A percentile compares a stretch with the other conserved stretches of the same genome.
phyloP scores from a whole-genome alignment of 2,329 filamentous ascomycete genomes.

The Alternaria triticimaculans region DNA sequence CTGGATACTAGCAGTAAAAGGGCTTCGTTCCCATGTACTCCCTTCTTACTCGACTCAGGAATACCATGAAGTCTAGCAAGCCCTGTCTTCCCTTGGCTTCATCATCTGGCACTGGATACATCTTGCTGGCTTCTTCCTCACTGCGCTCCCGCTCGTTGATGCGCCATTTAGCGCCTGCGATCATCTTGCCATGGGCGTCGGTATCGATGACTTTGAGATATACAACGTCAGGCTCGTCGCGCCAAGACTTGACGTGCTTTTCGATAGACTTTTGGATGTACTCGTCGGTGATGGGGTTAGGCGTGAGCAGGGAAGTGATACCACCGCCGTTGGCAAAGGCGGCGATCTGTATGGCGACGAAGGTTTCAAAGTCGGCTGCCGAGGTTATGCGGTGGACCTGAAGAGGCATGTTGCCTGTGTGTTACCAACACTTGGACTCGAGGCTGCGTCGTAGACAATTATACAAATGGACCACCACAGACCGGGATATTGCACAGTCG shows the following conservation, averaged over 20 bases:
- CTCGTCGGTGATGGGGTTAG: slow-evolving; percentile 25
- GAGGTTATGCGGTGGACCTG: slow-evolving; percentile 36
- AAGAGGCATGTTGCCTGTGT: slow-evolving; percentile 39
- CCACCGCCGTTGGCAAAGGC: slow-evolving; percentile 39
- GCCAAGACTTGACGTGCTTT: slow-evolving; percentile 35
- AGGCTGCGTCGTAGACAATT: background rate
- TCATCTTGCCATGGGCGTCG: slow-evolving; percentile 39
- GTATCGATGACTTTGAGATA: slow-evolving; percentile 46
- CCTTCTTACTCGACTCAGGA: slow-evolving; percentile 31
- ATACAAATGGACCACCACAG: background rate
- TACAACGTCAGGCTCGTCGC: slow-evolving; percentile 33
- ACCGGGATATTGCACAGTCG: background rate
- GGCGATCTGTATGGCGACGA: slow-evolving; percentile 34
- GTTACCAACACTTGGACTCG: background rate
- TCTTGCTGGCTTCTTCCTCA: slow-evolving; percentile 39
- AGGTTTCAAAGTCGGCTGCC: slow-evolving; percentile 37
- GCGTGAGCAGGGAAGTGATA: slow-evolving; percentile 32
- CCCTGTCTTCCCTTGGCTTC: slow-evolving; percentile 35
- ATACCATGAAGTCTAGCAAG: slow-evolving; percentile 36
- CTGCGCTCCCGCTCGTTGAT: slow-evolving; percentile 41
- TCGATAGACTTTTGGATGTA: slow-evolving; percentile 24
- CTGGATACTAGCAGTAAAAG: slow-evolving; percentile 38
- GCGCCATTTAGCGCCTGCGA: slow-evolving; percentile 47
- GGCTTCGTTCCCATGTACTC: slow-evolving; percentile 45
- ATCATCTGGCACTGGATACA: slow-evolving; percentile 33